A percentile compares a stretch with the other conserved stretches of the same genome.
Evolutionary conservation across 495 filamentous ascomycete genomes (phyloP).

Genomic region (Xylaria sp.): DNA sequence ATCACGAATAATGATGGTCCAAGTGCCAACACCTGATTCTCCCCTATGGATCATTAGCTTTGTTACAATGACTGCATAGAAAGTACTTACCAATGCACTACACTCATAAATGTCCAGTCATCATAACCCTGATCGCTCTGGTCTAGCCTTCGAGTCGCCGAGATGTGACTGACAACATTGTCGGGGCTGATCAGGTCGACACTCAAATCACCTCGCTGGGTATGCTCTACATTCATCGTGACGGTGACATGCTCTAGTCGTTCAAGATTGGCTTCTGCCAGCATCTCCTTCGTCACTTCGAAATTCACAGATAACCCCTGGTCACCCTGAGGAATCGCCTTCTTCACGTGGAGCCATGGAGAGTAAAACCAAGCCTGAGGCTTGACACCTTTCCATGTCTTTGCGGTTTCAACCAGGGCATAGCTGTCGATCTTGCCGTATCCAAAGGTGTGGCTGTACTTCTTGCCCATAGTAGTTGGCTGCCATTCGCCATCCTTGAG

Average conservation of each 20-base stretch:
- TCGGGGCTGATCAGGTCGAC: conserved; percentile 89
- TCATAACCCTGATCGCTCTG: conserved; percentile 72
- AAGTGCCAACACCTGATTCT: conserved; percentile 83
- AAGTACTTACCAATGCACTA: conserved; percentile 84
- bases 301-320: conserved; percentile 79
- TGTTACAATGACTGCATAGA: conserved; percentile 28
- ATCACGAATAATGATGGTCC: conserved; percentile 92
- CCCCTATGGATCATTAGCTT: conserved; percentile 65
- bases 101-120: conserved; percentile 99
- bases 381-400: conserved; percentile 85
- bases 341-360: conserved; percentile 88
- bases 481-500: conserved; percentile 80
- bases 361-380: conserved; percentile 96
- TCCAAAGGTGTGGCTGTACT: conserved; percentile 92
- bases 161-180: conserved; percentile 83
- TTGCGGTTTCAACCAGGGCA: conserved; percentile 83
- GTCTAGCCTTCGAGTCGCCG: conserved; percentile 73
- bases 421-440: conserved; percentile 94
- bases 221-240: conserved; percentile 94
- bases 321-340: conserved; percentile 85
- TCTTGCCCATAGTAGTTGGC: conserved; percentile 75
- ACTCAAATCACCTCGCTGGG: conserved; percentile 85
- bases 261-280: conserved; percentile 82
- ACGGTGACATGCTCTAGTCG: conserved; percentile 93
- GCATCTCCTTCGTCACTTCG: conserved; percentile 75